Base-by-base conservation (phyloP, 2,329 filamentous ascomycete species). In the Calonectria multiphialidica region DNA sequence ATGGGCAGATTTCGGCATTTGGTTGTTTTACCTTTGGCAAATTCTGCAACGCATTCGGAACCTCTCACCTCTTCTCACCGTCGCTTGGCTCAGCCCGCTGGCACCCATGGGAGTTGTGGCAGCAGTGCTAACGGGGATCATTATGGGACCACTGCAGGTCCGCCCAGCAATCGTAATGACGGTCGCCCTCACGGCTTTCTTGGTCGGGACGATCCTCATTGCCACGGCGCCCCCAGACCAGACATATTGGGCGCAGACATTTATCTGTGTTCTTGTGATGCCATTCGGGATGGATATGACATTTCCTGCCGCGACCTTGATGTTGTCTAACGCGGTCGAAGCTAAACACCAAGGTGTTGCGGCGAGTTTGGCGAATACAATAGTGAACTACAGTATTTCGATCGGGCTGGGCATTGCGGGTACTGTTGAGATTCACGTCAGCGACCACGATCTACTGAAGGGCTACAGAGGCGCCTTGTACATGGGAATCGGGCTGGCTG, bases 231-330 rank as follows among this genome's bases (percentile, higher is more conserved):
- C 53, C 5, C 5, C 35, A 3, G 53, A 25, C 7, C 53, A 57
- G 33, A 57, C n/a, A 21, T 57, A 57, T 40, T 57, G 53, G 53
- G 53, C 53, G 13, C 53, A 57, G 16, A 33, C 33, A 13, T 57
- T 57, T 25, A n/a, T 57, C 30, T 57, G 53, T n/a, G 33, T 40
- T 25, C 53, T 57, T 15, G 40, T 57, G 3, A 57, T 57, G 53
- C 53, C 53, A 5, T 57, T 57, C 15, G 53, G 53, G 4, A 57
- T 57, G 53, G 53, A 57, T n/a, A 57, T 57, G 53, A 57, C 53
- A 2, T 57, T 57, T 21, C 53, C 53, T 5, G 53, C 53, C 13
- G 53, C 53, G 6, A 57, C 53, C 7, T 16, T 57, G n/a, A 57
- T 57, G 53, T 21, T 57, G n/a, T 57, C 53, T 1, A 57, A 57